Evolutionary conservation across 2,329 filamentous ascomycete genomes (phyloP).

Genomic region (Apiospora marii): DNA sequence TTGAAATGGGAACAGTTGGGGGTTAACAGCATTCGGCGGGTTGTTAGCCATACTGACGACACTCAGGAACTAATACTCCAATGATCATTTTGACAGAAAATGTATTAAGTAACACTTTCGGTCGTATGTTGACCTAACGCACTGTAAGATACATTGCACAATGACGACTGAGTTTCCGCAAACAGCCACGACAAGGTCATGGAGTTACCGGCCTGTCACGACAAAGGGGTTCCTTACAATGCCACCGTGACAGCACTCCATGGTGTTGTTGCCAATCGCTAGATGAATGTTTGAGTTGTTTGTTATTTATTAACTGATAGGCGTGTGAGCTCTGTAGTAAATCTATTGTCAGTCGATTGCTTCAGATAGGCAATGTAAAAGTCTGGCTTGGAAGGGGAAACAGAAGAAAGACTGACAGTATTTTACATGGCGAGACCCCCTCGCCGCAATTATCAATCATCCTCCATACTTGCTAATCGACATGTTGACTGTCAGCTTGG

Average conservation of each 20-base stretch:
- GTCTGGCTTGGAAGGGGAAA: not conserved
- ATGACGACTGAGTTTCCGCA: not conserved
- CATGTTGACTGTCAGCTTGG: not conserved
- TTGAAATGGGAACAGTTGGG: not conserved
- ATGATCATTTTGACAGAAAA: not conserved
- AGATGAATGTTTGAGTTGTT: not conserved
- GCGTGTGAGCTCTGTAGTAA: not conserved
- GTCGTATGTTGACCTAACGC: not conserved
- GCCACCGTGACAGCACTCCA: not conserved
- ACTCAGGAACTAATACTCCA: not conserved
- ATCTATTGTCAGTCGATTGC: not conserved
- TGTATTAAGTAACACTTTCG: not conserved
- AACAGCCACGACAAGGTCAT: not conserved
- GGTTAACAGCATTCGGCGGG: not conserved
- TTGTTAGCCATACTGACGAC: not conserved
- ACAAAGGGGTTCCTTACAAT: not conserved
- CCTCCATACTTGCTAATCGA: not conserved
- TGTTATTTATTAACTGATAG: not conserved
- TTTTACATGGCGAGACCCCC: not conserved
- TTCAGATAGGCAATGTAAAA: not conserved
- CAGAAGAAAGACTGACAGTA: not conserved
- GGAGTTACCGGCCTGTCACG: not conserved
- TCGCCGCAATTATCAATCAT: not conserved
- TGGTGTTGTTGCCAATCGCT: not conserved
- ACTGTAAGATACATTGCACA: not conserved